Evolutionary conservation across 2,329 filamentous ascomycete genomes (phyloP).

Genomic region (Onygenales sp.): DNA sequence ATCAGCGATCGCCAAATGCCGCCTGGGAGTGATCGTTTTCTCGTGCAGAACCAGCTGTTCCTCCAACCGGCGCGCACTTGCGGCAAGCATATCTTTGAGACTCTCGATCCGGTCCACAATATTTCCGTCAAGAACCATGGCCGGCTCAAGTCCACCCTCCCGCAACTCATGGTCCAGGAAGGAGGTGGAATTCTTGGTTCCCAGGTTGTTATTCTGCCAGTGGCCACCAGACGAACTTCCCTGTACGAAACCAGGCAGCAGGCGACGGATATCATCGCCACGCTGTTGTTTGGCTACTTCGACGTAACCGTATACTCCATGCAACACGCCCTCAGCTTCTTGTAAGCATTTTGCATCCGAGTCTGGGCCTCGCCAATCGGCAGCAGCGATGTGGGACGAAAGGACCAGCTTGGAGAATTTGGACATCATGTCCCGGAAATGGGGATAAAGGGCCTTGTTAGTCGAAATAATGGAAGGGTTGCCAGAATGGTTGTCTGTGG

Average conservation of each 20-base stretch:
- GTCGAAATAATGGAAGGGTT: constrained; percentile 99
- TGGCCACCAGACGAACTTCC: constrained; percentile 75
- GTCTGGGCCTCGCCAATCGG: constrained; percentile 90
- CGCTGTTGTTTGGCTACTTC: constrained; percentile 89
- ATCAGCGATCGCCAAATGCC: constrained; percentile 72
- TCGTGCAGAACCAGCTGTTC: constrained; percentile 69
- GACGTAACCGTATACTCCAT: constrained; percentile 92
- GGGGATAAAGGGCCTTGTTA: constrained; percentile 92
- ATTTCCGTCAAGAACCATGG: constrained; percentile 61
- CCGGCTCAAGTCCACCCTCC: constrained; percentile 63
- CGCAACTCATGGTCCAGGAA: constrained; percentile 73
- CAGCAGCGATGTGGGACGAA: constrained; percentile 92
- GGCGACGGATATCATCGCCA: constrained; percentile 84
- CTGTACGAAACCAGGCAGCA: constrained; percentile 86
- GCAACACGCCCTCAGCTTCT: constrained; percentile 91
- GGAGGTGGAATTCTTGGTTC: constrained; percentile 56
- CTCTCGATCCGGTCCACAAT: constrained; percentile 79
- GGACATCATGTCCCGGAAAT: constrained; percentile 99
- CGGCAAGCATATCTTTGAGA: constrained; percentile 72
- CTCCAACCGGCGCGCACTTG: constrained; percentile 76
- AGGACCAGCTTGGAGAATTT: constrained; percentile 98
- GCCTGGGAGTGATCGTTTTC: constrained; percentile 69
- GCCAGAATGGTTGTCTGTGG: constrained; percentile 96
- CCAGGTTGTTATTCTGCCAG: constrained; percentile 63
- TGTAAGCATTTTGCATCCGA: constrained; percentile 91